A percentile compares a stretch with the other conserved stretches of the same genome.
These are phyloP conservation scores for Blastomyces gilchristii DNA, from an alignment of 2,329 filamentous ascomycete species.

Conservation along the genomic window DNA sequence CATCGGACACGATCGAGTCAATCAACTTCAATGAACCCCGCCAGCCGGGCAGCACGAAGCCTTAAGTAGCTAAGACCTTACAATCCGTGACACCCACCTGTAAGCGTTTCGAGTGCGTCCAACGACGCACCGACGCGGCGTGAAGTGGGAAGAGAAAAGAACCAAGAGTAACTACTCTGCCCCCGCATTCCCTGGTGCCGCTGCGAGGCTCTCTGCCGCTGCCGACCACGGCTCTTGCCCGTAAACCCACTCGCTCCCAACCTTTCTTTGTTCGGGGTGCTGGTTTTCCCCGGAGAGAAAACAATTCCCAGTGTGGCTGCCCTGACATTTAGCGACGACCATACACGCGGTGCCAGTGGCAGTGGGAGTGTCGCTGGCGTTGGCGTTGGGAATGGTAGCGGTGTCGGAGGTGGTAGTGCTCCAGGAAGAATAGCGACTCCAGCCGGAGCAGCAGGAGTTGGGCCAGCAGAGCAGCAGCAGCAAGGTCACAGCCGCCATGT, in stretches of 20 bases:
- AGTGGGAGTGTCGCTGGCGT: slow-evolving; percentile 7
- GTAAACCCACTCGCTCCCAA: not conserved
- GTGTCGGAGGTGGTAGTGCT: slow-evolving; percentile 14
- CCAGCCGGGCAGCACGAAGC: slow-evolving; percentile 1
- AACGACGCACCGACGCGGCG: not conserved
- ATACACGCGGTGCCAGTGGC: slow-evolving; percentile 14
- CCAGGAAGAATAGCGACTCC: slow-evolving; percentile 4
- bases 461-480: not conserved
- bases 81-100: not conserved
- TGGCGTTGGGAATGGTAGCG: slow-evolving; percentile 13
- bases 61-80: not conserved
- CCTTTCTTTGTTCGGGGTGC: not conserved
- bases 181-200: not conserved
- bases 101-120: not conserved
- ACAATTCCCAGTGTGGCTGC: slow-evolving; percentile 13
- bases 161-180: not conserved
- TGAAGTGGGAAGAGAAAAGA: not conserved
- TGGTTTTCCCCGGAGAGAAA: slow-evolving; percentile 5
- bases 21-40: slow-evolving; percentile 1
- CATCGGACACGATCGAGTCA: slow-evolving; percentile 5
- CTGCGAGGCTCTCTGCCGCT: not conserved
- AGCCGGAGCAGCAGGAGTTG: not conserved
- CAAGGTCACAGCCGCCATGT: not conserved
- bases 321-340: slow-evolving; percentile 13
- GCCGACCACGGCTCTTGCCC: not conserved